A percentile compares a stretch with the other conserved stretches of the same genome.
phyloP scores from a whole-genome alignment of 768 basidiomycete species.

The Suillus variegatus region DNA sequence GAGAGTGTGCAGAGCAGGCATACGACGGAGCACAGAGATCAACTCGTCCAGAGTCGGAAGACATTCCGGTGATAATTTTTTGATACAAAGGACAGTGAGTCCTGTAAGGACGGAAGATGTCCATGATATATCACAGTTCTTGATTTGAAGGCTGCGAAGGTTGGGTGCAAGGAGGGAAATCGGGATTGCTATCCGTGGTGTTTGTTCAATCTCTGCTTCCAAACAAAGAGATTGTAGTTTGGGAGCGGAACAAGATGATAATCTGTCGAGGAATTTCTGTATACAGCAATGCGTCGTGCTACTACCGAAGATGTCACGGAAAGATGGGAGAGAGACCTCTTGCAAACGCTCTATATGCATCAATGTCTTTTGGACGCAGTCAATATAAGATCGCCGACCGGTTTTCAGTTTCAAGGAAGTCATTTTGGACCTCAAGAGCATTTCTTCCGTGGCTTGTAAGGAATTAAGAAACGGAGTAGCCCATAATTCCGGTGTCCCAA shows the following conservation, averaged over 20 bases:
- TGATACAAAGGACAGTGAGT: slow-evolving; percentile 39
- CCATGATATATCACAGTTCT: slow-evolving; percentile 37
- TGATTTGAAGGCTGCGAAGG: slow-evolving; percentile 39
- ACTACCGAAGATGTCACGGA: slow-evolving; percentile 7
- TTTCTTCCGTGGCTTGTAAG: slow-evolving; percentile 41
- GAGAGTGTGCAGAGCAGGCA: slow-evolving; percentile 35
- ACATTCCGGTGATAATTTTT: slow-evolving; percentile 24
- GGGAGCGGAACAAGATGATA: slow-evolving; percentile 28
- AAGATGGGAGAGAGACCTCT: slow-evolving; percentile 30
- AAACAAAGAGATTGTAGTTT: slow-evolving; percentile 33
- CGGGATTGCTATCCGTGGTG: neutral
- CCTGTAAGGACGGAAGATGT: slow-evolving; percentile 34
- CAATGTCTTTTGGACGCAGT: slow-evolving; percentile 32
- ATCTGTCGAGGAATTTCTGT: slow-evolving; percentile 26
- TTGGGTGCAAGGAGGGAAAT: slow-evolving; percentile 25
- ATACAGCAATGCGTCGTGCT: slow-evolving; percentile 24
- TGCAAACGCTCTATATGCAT: slow-evolving; percentile 35
- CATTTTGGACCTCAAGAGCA: slow-evolving; percentile 47
- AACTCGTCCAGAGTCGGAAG: slow-evolving; percentile 35
- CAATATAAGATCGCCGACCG: slow-evolving; percentile 30
- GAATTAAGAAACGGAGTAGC: slow-evolving; percentile 34
- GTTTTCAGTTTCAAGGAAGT: slow-evolving; percentile 27
- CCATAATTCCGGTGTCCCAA: slow-evolving; percentile 43
- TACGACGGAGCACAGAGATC: slow-evolving; percentile 32
- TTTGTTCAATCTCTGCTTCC: slow-evolving; percentile 15